Evolutionary conservation across 2,329 filamentous ascomycete species (phyloP), one percentile per base, ranked within the genome.

Genomic region (Alternaria consortialis): DNA sequence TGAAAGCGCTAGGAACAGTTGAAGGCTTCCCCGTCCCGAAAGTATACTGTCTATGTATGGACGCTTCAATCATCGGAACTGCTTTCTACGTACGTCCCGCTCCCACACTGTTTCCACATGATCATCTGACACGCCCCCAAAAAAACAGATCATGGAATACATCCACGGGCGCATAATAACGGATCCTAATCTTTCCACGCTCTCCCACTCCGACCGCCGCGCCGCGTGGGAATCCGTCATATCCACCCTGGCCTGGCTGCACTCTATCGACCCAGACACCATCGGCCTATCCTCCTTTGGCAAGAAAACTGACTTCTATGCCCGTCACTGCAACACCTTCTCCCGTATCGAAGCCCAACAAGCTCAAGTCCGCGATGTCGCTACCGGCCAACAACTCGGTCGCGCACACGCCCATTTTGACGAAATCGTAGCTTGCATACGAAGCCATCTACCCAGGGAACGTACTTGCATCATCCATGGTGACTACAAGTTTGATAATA

Each of bases 81-180:
- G 87, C 92, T 1, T 98, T 98, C 79, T 98, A 98, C 80, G 71
- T 77, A 62, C 48, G 69, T 64, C 15, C 29, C 20, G 36, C 15
- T 15, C 5, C 12, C 6, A 25, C 8, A 5, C 7, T 25, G 4
- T 25, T 42, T 25, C 20, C 20, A 42, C 12, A 12, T 25, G 4
- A n/a, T 3, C 4, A 12, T n/a, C 44, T 55, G 11, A 53, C 46
- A 32, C n/a, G n/a, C 27, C 11, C 17, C 15, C 7, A 3, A 27
- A 17, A 13, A 20, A 17, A 1, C 13, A 77, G 75, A 89, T 98
- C 73, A 98, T 98, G 95, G 89, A 93, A 78, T 98, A 94, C 76
- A 84, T 98, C 55, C 90, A 95, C 75, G 95, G 95, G 25, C 90
- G 94, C 74, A 96, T 97, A 80, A 92, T 97, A 74, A 92, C 93